phyloP scores from a whole-genome alignment of 495 filamentous ascomycete species.

The Penicillium salamii region DNA sequence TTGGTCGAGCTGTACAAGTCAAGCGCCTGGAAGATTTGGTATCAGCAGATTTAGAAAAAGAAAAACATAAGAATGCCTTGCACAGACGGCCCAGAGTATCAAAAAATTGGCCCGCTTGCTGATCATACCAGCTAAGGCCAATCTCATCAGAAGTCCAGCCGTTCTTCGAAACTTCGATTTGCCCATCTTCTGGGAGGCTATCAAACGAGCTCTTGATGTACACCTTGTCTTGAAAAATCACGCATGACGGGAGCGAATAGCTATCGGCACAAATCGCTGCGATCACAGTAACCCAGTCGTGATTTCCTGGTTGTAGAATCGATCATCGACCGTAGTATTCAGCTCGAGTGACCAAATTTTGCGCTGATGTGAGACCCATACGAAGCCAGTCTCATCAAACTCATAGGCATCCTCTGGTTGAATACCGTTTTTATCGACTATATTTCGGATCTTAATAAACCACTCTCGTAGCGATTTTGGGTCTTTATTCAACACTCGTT shows the following conservation, averaged over 20 bases:
- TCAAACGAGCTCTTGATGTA: too few relatives aligned
- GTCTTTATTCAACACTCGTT: conserved; percentile 36
- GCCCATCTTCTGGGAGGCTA: background rate
- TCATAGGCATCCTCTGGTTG: conserved; percentile 36
- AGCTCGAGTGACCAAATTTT: conserved; percentile 24
- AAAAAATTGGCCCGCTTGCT: too few relatives aligned
- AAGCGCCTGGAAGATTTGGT: too few relatives aligned
- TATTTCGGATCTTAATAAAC: conserved; percentile 34
- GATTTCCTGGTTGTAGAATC: conserved; percentile 29
- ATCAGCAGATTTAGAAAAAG: too few relatives aligned
- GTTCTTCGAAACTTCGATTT: background rate
- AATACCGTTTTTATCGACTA: conserved; percentile 24
- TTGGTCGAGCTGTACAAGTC: too few relatives aligned
- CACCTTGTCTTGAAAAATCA: background rate
- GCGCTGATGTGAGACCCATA: conserved; percentile 29
- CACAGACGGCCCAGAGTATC: too few relatives aligned
- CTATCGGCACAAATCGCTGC: conserved; percentile 14
- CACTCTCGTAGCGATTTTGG: conserved; percentile 24
- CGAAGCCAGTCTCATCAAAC: conserved; percentile 42
- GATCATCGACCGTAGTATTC: conserved; percentile 16
- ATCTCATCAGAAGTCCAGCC: too few relatives aligned
- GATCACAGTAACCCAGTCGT: conserved; percentile 36
- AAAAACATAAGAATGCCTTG: too few relatives aligned
- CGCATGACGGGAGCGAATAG: background rate
- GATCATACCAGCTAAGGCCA: too few relatives aligned